Conservation (phyloP, 139 green algal species). For the Deuterostichococcus epilithicus region DNA sequence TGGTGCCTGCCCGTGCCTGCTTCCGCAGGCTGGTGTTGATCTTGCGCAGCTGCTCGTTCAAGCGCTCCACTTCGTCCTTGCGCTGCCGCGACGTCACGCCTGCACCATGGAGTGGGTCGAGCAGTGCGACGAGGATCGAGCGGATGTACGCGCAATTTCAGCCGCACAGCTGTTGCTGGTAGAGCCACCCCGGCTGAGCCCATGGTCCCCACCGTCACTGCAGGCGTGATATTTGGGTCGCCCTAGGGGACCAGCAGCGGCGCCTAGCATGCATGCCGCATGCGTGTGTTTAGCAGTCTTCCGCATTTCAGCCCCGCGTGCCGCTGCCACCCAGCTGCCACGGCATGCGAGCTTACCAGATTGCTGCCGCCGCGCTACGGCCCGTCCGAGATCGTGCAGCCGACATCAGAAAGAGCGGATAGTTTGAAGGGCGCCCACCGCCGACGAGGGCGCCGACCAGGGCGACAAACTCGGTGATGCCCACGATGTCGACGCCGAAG, state of each 20-base stretch:
- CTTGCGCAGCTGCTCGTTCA: constrained; percentile 89
- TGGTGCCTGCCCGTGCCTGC: constrained; percentile 80
- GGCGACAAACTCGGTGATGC: constrained; percentile 88
- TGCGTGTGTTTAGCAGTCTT: too few relatives aligned
- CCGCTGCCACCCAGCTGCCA: too few relatives aligned
- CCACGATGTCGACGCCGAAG: constrained; percentile 94
- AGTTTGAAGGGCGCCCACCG: constrained; percentile 23
- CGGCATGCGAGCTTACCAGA: too few relatives aligned
- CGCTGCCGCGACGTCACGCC: constrained; percentile 70
- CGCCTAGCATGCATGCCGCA: too few relatives aligned
- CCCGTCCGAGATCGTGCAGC: too few relatives aligned
- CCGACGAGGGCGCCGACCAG: constrained; percentile 71
- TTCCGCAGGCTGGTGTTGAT: constrained; percentile 88
- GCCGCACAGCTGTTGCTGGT: background rate
- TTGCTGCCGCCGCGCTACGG: too few relatives aligned
- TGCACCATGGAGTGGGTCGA: constrained; percentile 15
- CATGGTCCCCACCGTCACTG: too few relatives aligned
- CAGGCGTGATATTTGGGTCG: too few relatives aligned
- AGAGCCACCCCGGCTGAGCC: too few relatives aligned
- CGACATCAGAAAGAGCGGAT: too few relatives aligned
- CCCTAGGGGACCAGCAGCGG: too few relatives aligned
- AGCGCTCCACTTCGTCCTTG: constrained; percentile 82
- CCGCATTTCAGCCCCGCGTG: too few relatives aligned
- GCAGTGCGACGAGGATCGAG: background rate
- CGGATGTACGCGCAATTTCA: background rate